Conservation (phyloP, 2,329 filamentous ascomycete species). For the Pyricularia grisea region DNA sequence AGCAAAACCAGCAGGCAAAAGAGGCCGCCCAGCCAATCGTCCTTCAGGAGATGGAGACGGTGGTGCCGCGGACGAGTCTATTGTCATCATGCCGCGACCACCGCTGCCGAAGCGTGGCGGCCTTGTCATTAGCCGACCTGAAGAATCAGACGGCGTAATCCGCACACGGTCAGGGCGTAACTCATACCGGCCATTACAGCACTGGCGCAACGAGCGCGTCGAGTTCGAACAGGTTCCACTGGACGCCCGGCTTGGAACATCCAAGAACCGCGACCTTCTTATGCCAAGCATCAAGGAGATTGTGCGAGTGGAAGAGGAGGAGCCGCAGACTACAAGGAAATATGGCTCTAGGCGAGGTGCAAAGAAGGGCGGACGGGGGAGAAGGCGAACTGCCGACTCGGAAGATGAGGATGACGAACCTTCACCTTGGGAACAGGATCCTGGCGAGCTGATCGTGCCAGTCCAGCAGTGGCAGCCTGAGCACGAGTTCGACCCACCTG, state of each 20-base stretch:
- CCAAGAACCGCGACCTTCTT: constrained; percentile 39
- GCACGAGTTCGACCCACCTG: constrained; percentile 43
- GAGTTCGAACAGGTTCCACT: constrained; percentile 50
- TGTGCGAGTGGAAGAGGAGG: constrained; percentile 58
- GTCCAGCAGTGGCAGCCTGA: constrained; percentile 55
- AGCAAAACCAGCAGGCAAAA: constrained; percentile 21
- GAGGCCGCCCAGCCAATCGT: constrained; percentile 8
- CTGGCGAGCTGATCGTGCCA: constrained; percentile 53
- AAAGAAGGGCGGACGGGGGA: constrained; percentile 2
- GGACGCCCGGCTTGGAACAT: constrained; percentile 37
- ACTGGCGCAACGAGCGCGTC: constrained; percentile 77
- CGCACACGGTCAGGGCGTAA: constrained; percentile 68
- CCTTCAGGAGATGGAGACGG: background rate
- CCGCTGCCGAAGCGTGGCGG: constrained; percentile 46
- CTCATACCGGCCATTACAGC: constrained; percentile 70
- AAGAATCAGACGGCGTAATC: constrained; percentile 37
- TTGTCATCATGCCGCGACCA: constrained; percentile 40
- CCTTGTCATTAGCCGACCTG: constrained; percentile 38
- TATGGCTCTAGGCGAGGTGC: constrained; percentile 10
- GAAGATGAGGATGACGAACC: constrained; percentile 32
- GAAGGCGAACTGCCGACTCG: constrained; percentile 24
- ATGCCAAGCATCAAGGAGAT: constrained; percentile 67
- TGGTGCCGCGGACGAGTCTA: constrained; percentile 20
- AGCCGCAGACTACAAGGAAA: constrained; percentile 18
- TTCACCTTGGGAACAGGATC: constrained; percentile 64